A percentile compares a stretch with the other conserved stretches of the same genome.
Evolutionary conservation across 2,329 filamentous ascomycete genomes (phyloP).

Genomic region (Camillea tinctor): DNA sequence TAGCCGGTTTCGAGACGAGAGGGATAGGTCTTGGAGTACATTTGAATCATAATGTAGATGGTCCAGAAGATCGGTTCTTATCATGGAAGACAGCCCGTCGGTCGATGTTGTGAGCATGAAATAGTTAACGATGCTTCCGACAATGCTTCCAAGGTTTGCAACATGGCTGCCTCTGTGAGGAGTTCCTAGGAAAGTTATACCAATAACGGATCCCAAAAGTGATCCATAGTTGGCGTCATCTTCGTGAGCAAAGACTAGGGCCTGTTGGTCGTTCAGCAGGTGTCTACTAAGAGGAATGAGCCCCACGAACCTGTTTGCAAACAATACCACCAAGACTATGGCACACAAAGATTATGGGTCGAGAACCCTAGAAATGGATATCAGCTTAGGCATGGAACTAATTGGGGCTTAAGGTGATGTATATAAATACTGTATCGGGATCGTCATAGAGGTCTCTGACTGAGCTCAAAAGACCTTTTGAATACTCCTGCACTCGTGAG

Average conservation of each 20-base stretch:
- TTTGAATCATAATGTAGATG: slow-evolving; percentile 15
- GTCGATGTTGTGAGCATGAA: not conserved
- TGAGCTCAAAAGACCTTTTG: slow-evolving; percentile 12
- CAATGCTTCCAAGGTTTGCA: slow-evolving; percentile 21
- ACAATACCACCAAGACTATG: slow-evolving; percentile 32
- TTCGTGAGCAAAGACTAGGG: slow-evolving; percentile 22
- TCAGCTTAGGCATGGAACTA: slow-evolving; percentile 9
- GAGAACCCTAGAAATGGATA: not conserved
- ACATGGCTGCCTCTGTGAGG: slow-evolving; percentile 31
- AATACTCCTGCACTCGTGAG: slow-evolving; percentile 15
- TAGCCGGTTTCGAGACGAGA: slow-evolving; percentile 17
- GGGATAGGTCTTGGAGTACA: slow-evolving; percentile 17
- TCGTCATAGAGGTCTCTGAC: slow-evolving; percentile 12
- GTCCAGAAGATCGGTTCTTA: slow-evolving; percentile 25
- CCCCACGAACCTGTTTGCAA: slow-evolving; percentile 26
- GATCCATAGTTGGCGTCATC: slow-evolving; percentile 8
- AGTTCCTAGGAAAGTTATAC: slow-evolving; percentile 32
- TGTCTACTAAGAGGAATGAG: not conserved
- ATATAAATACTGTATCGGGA: slow-evolving; percentile 3
- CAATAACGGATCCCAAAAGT: slow-evolving; percentile 17
- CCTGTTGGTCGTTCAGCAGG: slow-evolving; percentile 9
- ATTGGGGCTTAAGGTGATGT: slow-evolving; percentile 1
- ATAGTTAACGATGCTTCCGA: slow-evolving; percentile 1
- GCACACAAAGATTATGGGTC: slow-evolving; percentile 27
- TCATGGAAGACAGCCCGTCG: slow-evolving; percentile 1